These are phyloP conservation scores for Thielaviopsis euricoi DNA, from an alignment of 2,329 filamentous ascomycete species.

Conservation along the genomic window DNA sequence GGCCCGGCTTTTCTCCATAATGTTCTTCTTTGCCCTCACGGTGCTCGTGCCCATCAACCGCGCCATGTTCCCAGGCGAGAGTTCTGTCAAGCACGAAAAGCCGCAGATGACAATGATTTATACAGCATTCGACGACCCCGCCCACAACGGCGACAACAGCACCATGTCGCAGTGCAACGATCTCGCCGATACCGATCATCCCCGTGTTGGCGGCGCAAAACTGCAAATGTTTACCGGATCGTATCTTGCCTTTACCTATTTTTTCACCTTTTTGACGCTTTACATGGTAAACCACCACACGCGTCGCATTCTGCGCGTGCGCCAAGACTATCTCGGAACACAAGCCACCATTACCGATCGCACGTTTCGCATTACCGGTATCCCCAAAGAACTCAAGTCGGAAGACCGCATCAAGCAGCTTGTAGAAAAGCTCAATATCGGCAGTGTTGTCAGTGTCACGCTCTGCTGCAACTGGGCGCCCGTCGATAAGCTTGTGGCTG, in stretches of 20 bases:
- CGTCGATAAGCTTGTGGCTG: constrained; percentile 56
- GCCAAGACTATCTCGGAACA: constrained; percentile 81
- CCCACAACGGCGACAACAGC: constrained; percentile 9
- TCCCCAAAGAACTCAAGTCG: constrained; percentile 61
- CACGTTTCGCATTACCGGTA: constrained; percentile 80
- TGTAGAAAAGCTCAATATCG: constrained; percentile 75
- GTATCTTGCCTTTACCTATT: constrained; percentile 85
- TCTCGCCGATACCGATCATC: constrained; percentile 16
- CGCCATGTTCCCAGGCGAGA: constrained; percentile 33
- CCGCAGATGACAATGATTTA: not conserved
- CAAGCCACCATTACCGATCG: constrained; percentile 93
- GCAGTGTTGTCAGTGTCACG: constrained; percentile 74
- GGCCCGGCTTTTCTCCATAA: constrained; percentile 61
- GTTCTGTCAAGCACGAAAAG: not conserved
- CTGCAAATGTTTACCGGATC: constrained; percentile 58
- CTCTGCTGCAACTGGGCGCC: constrained; percentile 76
- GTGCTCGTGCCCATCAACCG: constrained; percentile 74
- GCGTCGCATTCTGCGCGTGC: constrained; percentile 63
- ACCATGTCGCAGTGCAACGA: constrained; percentile 14
- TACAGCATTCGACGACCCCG: not conserved
- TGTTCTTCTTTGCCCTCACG: constrained; percentile 64
- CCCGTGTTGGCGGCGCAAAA: constrained; percentile 11
- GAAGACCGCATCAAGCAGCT: constrained; percentile 74
- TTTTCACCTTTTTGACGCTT: constrained; percentile 69
- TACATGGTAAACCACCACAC: constrained; percentile 77